Percentiles rank a stretch among this genome's conserved stretches.
These are phyloP conservation scores for Stemphylium beticola DNA, from an alignment of 2,329 filamentous ascomycete species.

Conservation along the genomic window DNA sequence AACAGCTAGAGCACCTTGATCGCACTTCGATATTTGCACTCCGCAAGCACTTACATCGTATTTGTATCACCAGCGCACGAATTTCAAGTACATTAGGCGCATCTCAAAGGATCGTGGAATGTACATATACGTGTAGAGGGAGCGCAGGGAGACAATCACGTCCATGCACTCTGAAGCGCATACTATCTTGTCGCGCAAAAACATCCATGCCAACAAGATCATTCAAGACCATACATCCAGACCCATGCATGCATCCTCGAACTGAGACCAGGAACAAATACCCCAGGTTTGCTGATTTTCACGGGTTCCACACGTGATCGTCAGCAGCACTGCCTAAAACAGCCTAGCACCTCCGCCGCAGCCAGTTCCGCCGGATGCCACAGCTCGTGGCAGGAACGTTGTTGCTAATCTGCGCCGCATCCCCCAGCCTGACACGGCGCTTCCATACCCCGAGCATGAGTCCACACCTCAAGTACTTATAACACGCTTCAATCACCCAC, in stretches of 20 bases:
- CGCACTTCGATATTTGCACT: background rate
- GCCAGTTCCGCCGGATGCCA: slow-evolving; percentile 15
- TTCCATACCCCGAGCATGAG: slow-evolving; percentile 1
- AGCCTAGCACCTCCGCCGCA: slow-evolving; percentile 1
- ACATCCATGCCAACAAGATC: background rate
- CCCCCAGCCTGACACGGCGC: slow-evolving; percentile 2
- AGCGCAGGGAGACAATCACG: background rate
- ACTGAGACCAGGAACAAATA: slow-evolving; percentile 7
- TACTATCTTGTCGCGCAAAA: background rate
- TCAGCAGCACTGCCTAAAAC: background rate
- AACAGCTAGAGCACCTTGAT: background rate
- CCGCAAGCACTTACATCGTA: too few species aligned
- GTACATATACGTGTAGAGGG: background rate
- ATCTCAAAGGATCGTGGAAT: background rate
- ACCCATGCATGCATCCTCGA: background rate
- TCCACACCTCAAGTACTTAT: background rate
- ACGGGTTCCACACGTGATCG: slow-evolving; percentile 20
- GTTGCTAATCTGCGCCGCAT: slow-evolving; percentile 3
- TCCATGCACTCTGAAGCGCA: background rate
- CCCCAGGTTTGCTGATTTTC: slow-evolving; percentile 17
- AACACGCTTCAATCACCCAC: background rate
- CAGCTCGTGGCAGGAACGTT: slow-evolving; percentile 13
- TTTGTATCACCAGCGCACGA: too few species aligned
- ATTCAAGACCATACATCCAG: background rate
- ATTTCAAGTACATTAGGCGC: background rate